A percentile compares a stretch with the other conserved stretches of the same genome.
Conservation (phyloP, 306 rosid genomes). For the Prunus davidiana region DNA sequence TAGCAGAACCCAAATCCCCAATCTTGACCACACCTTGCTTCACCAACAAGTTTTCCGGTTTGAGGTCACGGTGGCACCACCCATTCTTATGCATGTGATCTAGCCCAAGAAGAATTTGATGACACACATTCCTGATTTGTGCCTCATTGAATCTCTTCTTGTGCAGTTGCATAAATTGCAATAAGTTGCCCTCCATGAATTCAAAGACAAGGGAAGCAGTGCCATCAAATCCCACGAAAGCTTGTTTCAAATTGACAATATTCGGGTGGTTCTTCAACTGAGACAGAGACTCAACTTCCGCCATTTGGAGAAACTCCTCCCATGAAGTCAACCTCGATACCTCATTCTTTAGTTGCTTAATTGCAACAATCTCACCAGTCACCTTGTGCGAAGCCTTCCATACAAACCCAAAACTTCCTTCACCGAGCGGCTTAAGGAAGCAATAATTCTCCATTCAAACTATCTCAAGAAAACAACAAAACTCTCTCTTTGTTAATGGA, state of each 20-base stretch:
- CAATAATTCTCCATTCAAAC: background rate
- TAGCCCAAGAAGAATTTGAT: background rate
- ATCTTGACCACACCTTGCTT: background rate
- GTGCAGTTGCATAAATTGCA: background rate
- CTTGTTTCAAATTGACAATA: background rate
- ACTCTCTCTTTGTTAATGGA: too few species aligned
- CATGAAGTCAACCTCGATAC: background rate
- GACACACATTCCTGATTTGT: background rate
- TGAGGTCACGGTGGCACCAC: background rate
- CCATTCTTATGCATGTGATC: background rate
- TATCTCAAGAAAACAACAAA: too few species aligned
- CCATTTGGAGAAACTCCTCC: background rate
- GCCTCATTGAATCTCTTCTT: background rate
- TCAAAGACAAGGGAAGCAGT: background rate
- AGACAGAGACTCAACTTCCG: background rate
- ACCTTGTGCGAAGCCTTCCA: background rate
- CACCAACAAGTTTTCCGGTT: background rate
- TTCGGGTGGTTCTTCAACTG: background rate
- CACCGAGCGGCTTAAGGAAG: background rate
- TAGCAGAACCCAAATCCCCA: background rate
- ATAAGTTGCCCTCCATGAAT: background rate
- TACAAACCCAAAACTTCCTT: background rate
- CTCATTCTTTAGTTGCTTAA: background rate
- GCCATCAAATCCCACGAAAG: background rate
- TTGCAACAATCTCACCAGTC: conserved; percentile 3